Evolutionary conservation across 192 early-diverging fungal species (phyloP), one percentile per base, ranked within the genome.

Genomic region (Coemansia sp.): DNA sequence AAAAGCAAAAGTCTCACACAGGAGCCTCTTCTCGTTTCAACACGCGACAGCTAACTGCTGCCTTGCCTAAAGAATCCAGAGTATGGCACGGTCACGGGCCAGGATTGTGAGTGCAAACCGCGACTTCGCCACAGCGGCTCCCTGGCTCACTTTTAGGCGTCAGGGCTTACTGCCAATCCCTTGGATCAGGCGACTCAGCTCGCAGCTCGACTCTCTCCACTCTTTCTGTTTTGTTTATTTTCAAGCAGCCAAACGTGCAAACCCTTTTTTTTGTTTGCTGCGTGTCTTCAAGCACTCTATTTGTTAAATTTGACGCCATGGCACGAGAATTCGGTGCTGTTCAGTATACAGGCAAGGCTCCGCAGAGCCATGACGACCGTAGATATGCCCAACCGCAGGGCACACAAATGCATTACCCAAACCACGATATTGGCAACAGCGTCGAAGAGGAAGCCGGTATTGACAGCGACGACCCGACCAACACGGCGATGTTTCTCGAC

Each of bases 401-500:
- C 27, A 46, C 28, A 61, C 59, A 52, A 11, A n/a, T 6, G 22
- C 28, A 25, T 19, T 31, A 28, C 25, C 24, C 38, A 57, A 45
- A 32, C 10, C 14, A 22, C 33, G 50, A 12, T 18, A 27, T 27
- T 4, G 22, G 19, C 25, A 56, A 40, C 25, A 62, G 45, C 23
- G 40, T 52, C 28, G 46, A 27, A 30, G 44, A 23, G 7, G 56
- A 43, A 29, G 60, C 56, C 16, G 57, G 45, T 5, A 38, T 54
- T 22, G 56, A 70, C 47, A 59, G 64, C 53, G 64, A 77, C 40
- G 75, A 78, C 65, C 75, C 75, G 16, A 67, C 69, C 40, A 78
- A 78, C 59, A 78, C 69, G 9, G 75, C 75, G 8, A 78, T 78
- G 75, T 69, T 67, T 38, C 52, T 78, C 8, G 75, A 72, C 31